A percentile compares a stretch with the other conserved stretches of the same genome.
These are phyloP conservation scores for Juglanconis oblonga DNA, from an alignment of 2,329 filamentous ascomycete species.

Conservation along the genomic window DNA sequence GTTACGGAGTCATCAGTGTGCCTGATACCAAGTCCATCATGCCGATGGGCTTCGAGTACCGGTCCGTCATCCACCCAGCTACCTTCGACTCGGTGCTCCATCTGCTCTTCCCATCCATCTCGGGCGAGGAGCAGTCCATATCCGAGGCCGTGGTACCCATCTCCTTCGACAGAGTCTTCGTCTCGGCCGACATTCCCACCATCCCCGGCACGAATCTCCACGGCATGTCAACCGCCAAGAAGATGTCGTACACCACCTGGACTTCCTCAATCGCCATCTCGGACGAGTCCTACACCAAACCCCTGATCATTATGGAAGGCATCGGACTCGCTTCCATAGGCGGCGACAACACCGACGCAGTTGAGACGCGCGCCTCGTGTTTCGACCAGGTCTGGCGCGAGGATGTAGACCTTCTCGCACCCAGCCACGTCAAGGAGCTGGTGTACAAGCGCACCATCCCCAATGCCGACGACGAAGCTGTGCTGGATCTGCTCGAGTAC, in stretches of 20 bases:
- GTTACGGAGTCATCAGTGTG: not conserved
- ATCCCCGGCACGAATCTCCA: not conserved
- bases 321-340: not conserved
- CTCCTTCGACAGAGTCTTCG: constrained; percentile 11
- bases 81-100: not conserved
- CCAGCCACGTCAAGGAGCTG: not conserved
- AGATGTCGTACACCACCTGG: constrained; percentile 7
- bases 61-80: constrained; percentile 1
- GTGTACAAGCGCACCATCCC: constrained; percentile 4
- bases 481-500: constrained; percentile 6
- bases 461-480: constrained; percentile 3
- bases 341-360: not conserved
- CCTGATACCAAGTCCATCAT: constrained; percentile 1
- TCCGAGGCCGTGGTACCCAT: not conserved
- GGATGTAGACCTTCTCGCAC: not conserved
- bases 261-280: not conserved
- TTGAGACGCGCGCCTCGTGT: not conserved
- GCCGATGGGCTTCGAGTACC: constrained; percentile 2
- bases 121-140: not conserved
- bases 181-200: not conserved
- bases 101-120: constrained; percentile 4
- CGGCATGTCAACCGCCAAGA: constrained; percentile 1
- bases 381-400: constrained; percentile 7
- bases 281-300: not conserved
- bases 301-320: constrained; percentile 2